These are phyloP conservation scores for Aspergillus arachidicola DNA, from an alignment of 2,329 filamentous ascomycete genomes.

Conservation along the genomic window DNA sequence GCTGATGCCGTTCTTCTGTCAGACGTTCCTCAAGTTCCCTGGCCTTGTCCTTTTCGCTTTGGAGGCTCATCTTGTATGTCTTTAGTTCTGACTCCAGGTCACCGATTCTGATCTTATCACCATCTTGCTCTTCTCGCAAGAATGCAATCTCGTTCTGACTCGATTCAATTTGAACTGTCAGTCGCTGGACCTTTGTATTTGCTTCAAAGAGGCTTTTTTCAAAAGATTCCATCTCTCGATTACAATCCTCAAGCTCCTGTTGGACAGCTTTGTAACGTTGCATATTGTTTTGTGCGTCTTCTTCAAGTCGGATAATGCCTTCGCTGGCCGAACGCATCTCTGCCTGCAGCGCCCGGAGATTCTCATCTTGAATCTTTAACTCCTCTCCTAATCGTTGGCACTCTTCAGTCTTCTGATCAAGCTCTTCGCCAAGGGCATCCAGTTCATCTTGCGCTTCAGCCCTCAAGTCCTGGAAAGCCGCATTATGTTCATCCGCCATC, in stretches of 20 bases:
- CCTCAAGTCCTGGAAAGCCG: constrained; percentile 53
- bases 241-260: constrained; percentile 78
- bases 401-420: constrained; percentile 72
- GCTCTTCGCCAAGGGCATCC: constrained; percentile 62
- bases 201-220: constrained; percentile 82
- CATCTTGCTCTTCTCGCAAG: constrained; percentile 92
- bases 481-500: constrained; percentile 67
- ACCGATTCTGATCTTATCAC: constrained; percentile 96
- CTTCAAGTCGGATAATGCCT: constrained; percentile 81
- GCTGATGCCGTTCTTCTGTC: constrained; percentile 77
- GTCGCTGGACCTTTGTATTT: constrained; percentile 82
- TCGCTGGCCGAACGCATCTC: constrained; percentile 94
- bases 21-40: constrained; percentile 75
- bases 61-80: constrained; percentile 74
- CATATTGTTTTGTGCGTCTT: constrained; percentile 79
- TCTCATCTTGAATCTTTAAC: constrained; percentile 76
- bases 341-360: constrained; percentile 85
- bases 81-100: constrained; percentile 84
- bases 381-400: constrained; percentile 71
- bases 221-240: constrained; percentile 81
- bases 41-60: constrained; percentile 78
- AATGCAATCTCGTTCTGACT: constrained; percentile 93
- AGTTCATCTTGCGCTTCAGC: constrained; percentile 63
- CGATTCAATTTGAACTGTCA: constrained; percentile 90
- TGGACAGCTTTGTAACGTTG: constrained; percentile 81